Base-by-base conservation (phyloP, 495 filamentous ascomycete species). In the Neurospora sp. region DNA sequence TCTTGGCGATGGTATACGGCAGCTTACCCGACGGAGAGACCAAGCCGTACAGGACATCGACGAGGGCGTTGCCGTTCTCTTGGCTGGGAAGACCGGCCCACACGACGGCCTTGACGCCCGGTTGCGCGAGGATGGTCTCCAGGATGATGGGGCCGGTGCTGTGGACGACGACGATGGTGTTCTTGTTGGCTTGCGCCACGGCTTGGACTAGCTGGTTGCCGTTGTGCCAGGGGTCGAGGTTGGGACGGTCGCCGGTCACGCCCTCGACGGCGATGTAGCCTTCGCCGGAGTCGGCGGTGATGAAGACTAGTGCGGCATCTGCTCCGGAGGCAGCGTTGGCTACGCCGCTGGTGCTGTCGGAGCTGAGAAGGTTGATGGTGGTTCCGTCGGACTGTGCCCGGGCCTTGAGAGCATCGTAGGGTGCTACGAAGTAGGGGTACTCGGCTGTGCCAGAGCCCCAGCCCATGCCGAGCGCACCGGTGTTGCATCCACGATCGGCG, bases 1-100 rank as follows among this genome's bases (percentile, higher is more conserved):
- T 85, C 81, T 93, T 96, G 48, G 91, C 96, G 70, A 98, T 91
- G 0, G 95, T 98, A 81, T 97, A 99, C 3, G 94, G 94, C 39
- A 98, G 85, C 68, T 92, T 92, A 16, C 96, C 96, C 41, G 90
- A 94, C 11, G 94, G 94, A 74, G 92, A 91, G 5, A 90, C 84
- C 8, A 88, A 87, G n/a, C 96, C 96, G 71, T 96, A 94, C 1
- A 99, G 84, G 8, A 99, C 85, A 77, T 97, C 94, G 1, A 89
- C 88, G 11, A 98, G 82, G 3, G 94, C 91, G 73, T 94, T 93
- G 10, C 96, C 96, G 74, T 89, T 94, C 82, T 98, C 95, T 80
- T 98, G 91, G 3, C 95, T 93, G 0, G 96, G 95, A 4, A 99
- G 88, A 74, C 97, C 92, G 5, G 93, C 96, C 82, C 97, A 90